phyloP scores from a whole-genome alignment of 768 basidiomycete genomes.

The Lactarius psammicola region DNA sequence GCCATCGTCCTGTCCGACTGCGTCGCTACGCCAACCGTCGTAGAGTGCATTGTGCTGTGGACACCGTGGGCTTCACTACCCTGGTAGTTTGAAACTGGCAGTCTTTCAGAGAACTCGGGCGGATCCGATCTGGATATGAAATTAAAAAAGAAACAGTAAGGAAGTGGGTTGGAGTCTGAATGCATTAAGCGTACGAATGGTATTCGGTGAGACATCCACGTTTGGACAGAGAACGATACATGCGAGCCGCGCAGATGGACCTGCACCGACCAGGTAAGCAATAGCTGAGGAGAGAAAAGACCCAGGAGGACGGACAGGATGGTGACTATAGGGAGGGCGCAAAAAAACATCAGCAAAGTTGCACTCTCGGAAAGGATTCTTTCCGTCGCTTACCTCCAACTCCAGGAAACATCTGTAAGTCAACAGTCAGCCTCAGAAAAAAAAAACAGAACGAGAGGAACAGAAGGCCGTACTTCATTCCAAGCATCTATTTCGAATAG shows the following conservation, averaged over 20 bases:
- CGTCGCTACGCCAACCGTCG: not conserved
- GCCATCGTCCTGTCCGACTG: not conserved
- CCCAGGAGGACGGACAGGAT: not conserved
- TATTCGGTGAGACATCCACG: constrained; percentile 15
- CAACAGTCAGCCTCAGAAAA: not conserved
- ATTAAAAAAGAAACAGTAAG: not conserved
- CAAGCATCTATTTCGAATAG: constrained; percentile 10
- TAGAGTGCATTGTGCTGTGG: not conserved
- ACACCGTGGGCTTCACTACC: not conserved
- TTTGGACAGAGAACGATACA: not conserved
- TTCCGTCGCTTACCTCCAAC: not conserved
- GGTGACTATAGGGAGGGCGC: not conserved
- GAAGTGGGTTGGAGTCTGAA: not conserved
- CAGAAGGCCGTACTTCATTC: constrained; percentile 1
- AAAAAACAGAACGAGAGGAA: not conserved
- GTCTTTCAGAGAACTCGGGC: not conserved
- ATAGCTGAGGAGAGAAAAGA: too few species aligned
- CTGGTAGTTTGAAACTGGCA: not conserved
- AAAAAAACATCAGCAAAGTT: not conserved
- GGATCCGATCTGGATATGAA: not conserved
- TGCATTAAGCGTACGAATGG: constrained; percentile 4
- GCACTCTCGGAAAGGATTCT: not conserved
- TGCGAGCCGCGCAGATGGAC: constrained; percentile 8
- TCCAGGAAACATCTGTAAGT: constrained; percentile 8
- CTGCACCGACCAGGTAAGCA: not conserved